A percentile compares a stretch with the other conserved stretches of the same genome.
These are phyloP conservation scores for Raddia distichophylla DNA, from an alignment of 176 grass and related monocot genomes.

Conservation along the genomic window DNA sequence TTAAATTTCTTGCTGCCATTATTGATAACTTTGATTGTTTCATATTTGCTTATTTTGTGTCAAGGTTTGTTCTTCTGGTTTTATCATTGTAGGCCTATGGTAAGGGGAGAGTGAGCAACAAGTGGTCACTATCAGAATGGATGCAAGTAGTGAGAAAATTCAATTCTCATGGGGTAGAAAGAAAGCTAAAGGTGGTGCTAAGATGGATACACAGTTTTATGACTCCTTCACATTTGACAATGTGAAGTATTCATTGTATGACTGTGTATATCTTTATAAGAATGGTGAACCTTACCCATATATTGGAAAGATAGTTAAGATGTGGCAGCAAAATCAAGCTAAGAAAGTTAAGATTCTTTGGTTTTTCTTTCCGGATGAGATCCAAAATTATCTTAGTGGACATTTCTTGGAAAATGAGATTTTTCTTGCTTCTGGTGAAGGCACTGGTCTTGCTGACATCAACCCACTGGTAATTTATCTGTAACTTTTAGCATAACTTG, in stretches of 20 bases:
- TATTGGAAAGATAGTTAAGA: conserved; percentile 71
- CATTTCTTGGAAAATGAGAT: conserved; percentile 61
- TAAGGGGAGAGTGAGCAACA: conserved; percentile 35
- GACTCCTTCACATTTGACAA: conserved; percentile 62
- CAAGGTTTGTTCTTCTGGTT: conserved; percentile 12
- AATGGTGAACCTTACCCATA: conserved; percentile 47
- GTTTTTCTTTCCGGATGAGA: conserved; percentile 70
- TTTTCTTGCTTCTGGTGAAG: conserved; percentile 73
- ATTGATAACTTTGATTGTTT: neutral
- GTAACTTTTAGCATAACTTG: conserved; percentile 10
- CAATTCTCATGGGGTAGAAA: conserved; percentile 64
- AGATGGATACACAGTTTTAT: conserved; percentile 58
- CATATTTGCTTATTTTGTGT: conserved; percentile 18
- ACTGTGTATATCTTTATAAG: conserved; percentile 66
- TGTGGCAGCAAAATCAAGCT: conserved; percentile 53
- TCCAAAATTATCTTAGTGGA: conserved; percentile 48
- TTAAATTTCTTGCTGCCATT: neutral
- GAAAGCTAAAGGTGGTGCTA: conserved; percentile 50
- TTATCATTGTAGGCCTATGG: conserved; percentile 45
- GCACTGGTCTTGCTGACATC: conserved; percentile 53
- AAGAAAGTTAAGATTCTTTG: conserved; percentile 82
- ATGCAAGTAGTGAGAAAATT: conserved; percentile 31
- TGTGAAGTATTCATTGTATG: conserved; percentile 70
- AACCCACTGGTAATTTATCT: conserved; percentile 58
- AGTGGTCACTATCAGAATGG: conserved; percentile 39